Conservation (phyloP, 805 yeast genomes). For the Sungouiozyma ichnusensis region DNA sequence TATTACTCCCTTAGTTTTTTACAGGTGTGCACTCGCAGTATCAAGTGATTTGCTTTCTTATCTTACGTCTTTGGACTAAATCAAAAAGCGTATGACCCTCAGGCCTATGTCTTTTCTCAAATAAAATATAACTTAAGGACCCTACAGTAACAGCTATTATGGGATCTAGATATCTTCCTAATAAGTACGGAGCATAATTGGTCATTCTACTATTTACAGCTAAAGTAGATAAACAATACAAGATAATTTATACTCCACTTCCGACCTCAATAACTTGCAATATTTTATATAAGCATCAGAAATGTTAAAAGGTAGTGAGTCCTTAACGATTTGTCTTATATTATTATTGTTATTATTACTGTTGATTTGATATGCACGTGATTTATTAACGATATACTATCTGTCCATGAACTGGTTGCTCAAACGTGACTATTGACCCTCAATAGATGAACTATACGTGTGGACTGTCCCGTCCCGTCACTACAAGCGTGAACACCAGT, state of each 20-base stretch:
- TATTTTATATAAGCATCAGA: background rate
- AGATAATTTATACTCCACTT: background rate
- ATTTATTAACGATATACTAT: too few relatives aligned
- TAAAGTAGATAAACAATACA: background rate
- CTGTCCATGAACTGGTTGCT: too few relatives aligned
- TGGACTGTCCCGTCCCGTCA: too few relatives aligned
- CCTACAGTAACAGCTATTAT: constrained; percentile 55
- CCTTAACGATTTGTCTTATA: background rate
- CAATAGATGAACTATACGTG: too few relatives aligned
- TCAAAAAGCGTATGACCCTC: constrained; percentile 53
- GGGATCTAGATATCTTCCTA: constrained; percentile 48
- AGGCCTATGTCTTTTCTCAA: constrained; percentile 43
- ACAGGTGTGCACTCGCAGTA: background rate
- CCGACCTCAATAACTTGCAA: background rate
- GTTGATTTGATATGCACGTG: too few relatives aligned
- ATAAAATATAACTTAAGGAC: constrained; percentile 48
- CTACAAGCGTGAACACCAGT: too few relatives aligned
- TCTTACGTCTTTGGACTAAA: constrained; percentile 32
- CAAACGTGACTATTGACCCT: too few relatives aligned
- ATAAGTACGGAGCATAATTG: constrained; percentile 32
- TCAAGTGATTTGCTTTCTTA: background rate
- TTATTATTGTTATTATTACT: too few relatives aligned
- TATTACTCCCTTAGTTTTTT: constrained; percentile 22
- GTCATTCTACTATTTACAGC: constrained; percentile 2
- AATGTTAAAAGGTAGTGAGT: background rate